A percentile compares a stretch with the other conserved stretches of the same genome.
These are phyloP conservation scores for Wickerhamomyces ciferrii DNA, from an alignment of 805 yeast species.

Conservation along the genomic window DNA sequence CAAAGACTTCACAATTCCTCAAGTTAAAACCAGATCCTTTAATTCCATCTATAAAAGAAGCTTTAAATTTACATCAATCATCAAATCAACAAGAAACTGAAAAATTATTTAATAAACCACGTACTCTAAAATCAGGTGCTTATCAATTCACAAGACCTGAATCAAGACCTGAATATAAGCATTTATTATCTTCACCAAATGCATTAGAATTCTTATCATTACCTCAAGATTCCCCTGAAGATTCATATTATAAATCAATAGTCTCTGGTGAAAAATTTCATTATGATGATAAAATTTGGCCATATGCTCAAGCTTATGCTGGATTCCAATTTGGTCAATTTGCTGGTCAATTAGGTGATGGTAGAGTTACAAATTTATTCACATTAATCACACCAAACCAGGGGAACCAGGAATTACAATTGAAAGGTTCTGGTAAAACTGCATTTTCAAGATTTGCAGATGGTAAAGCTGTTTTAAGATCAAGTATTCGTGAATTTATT, in stretches of 20 bases:
- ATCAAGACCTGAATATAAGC: conserved; percentile 42
- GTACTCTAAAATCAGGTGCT: conserved; percentile 53
- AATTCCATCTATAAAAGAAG: conserved; percentile 24
- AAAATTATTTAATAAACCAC: conserved; percentile 40
- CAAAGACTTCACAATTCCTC: conserved; percentile 11
- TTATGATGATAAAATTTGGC: conserved; percentile 45
- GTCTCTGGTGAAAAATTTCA: conserved; percentile 56
- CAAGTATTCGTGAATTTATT: conserved; percentile 83
- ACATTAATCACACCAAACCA: conserved; percentile 47
- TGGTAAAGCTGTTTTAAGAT: conserved; percentile 88
- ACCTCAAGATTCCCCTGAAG: conserved; percentile 27
- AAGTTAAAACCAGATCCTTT: conserved; percentile 21
- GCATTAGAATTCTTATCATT: conserved; percentile 65
- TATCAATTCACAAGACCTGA: conserved; percentile 76
- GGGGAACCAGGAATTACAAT: conserved; percentile 54
- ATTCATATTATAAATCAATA: conserved; percentile 43
- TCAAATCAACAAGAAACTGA: conserved; percentile 11
- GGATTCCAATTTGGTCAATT: conserved; percentile 96
- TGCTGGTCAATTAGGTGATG: conserved; percentile 98
- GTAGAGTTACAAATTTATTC: conserved; percentile 81
- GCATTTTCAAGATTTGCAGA: conserved; percentile 95
- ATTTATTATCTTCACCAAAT: conserved; percentile 50
- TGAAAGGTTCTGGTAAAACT: conserved; percentile 90
- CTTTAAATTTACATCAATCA: conserved; percentile 21
- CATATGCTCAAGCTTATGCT: conserved; percentile 89